A percentile compares a stretch with the other conserved stretches of the same genome.
These are phyloP conservation scores for Tanacetum coccineum DNA, from an alignment of 129 eudicot species.

Conservation along the genomic window DNA sequence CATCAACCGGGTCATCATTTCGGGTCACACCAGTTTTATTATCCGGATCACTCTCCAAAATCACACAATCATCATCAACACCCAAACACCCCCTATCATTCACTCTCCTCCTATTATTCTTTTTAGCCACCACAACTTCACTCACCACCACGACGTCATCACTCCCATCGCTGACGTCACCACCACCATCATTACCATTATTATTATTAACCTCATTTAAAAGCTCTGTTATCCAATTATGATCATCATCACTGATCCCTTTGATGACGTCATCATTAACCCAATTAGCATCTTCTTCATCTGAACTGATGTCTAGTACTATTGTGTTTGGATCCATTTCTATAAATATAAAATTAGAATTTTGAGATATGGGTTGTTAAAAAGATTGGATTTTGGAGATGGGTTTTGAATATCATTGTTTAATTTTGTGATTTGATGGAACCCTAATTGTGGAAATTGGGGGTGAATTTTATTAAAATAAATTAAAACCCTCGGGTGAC, in stretches of 20 bases:
- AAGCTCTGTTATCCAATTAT: slow-evolving; percentile 4
- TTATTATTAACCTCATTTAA: neutral
- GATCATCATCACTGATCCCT: slow-evolving; percentile 1
- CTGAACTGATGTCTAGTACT: slow-evolving; percentile 6
- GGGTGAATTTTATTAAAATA: neutral
- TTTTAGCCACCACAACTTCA: neutral
- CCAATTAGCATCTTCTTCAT: neutral
- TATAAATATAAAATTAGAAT: neutral
- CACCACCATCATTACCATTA: neutral
- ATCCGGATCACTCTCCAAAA: neutral
- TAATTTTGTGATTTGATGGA: too few relatives aligned
- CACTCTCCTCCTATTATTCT: neutral
- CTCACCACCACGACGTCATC: slow-evolving; percentile 12
- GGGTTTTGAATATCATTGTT: neutral
- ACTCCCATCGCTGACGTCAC: neutral
- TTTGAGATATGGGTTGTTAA: neutral
- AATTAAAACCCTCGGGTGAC: neutral
- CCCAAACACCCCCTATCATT: neutral
- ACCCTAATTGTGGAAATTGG: neutral
- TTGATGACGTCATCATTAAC: neutral
- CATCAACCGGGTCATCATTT: neutral
- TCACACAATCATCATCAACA: slow-evolving; percentile 10
- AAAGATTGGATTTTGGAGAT: neutral
- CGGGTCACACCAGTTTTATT: neutral
- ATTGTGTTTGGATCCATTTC: neutral